Evolutionary conservation across 2,329 filamentous ascomycete species (phyloP).

Genomic region (Mariannaea elegans): DNA sequence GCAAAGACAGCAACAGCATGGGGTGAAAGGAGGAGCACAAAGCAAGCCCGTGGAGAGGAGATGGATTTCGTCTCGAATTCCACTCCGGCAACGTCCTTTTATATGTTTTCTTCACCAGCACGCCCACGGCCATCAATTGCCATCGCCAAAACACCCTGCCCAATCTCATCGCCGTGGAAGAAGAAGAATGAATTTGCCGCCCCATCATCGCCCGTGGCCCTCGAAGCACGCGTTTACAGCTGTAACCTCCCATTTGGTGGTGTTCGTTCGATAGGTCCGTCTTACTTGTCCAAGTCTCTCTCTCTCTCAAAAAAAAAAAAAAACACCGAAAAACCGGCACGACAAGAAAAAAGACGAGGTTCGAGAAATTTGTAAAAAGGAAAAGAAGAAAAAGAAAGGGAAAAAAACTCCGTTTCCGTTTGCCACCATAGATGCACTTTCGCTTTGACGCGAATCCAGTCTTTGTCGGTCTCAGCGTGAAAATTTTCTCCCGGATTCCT

Average conservation of each 20-base stretch:
- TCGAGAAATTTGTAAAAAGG: background rate
- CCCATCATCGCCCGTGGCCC: slow-evolving; percentile 1
- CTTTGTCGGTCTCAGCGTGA: slow-evolving; percentile 27
- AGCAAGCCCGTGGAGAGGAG: no score
- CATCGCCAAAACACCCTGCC: background rate
- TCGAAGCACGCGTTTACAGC: background rate
- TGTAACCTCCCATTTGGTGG: slow-evolving; percentile 3
- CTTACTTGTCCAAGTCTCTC: slow-evolving; percentile 11
- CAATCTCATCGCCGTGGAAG: slow-evolving; percentile 6
- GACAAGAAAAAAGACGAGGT: background rate
- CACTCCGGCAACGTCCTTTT: no score
- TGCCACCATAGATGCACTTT: slow-evolving; percentile 18
- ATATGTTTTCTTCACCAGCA: no score
- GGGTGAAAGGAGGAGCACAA: background rate
- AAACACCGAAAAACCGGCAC: slow-evolving; percentile 18
- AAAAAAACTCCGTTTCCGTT: slow-evolving; percentile 31
- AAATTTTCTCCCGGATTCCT: background rate
- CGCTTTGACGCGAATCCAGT: slow-evolving; percentile 31
- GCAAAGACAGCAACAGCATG: background rate
- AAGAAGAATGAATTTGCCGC: slow-evolving; percentile 11
- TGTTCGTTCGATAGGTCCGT: slow-evolving; percentile 1
- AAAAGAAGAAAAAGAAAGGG: slow-evolving; percentile 21
- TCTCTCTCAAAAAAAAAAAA: slow-evolving; percentile 9
- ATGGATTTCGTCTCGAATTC: no score
- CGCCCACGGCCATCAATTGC: background rate